A percentile compares a stretch with the other conserved stretches of the same genome.
These are phyloP conservation scores for Mucor racemosus DNA, from an alignment of 371 early-diverging fungal genomes.

Conservation along the genomic window DNA sequence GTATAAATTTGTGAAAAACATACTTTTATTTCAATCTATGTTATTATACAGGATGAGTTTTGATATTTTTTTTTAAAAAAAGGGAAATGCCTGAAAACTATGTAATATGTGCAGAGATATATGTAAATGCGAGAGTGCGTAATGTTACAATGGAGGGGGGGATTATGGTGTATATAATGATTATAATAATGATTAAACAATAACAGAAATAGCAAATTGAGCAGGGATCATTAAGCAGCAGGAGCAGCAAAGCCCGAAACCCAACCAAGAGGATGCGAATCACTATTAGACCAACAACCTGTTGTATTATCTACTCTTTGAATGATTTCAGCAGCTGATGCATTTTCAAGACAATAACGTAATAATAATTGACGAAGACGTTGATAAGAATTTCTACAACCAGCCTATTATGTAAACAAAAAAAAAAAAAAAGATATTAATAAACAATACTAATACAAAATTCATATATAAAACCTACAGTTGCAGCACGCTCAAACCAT, in stretches of 20 bases:
- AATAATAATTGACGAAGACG: constrained; percentile 54
- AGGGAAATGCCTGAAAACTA: not conserved
- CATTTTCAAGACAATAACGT: constrained; percentile 43
- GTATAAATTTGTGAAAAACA: not conserved
- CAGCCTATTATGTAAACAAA: constrained; percentile 30
- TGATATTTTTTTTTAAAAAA: too few species aligned
- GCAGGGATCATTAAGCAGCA: constrained; percentile 22
- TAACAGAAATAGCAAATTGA: not conserved
- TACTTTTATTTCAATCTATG: not conserved
- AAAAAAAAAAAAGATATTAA: not conserved
- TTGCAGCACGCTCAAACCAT: constrained; percentile 74
- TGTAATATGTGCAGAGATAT: not conserved
- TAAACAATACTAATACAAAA: not conserved
- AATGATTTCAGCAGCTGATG: constrained; percentile 33
- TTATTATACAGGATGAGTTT: not conserved
- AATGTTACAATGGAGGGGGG: not conserved
- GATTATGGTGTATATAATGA: constrained; percentile 2
- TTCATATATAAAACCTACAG: constrained; percentile 15
- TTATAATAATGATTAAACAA: not conserved
- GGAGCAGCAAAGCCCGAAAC: constrained; percentile 32
- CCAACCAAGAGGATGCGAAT: constrained; percentile 14
- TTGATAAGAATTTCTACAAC: constrained; percentile 61
- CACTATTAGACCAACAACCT: constrained; percentile 14
- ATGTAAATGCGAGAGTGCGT: not conserved
- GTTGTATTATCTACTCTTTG: not conserved